Percentiles rank a stretch among this genome's conserved stretches.
These are phyloP conservation scores for Myriosclerotinia duriaeana DNA, from an alignment of 2,329 filamentous ascomycete genomes.

Conservation along the genomic window DNA sequence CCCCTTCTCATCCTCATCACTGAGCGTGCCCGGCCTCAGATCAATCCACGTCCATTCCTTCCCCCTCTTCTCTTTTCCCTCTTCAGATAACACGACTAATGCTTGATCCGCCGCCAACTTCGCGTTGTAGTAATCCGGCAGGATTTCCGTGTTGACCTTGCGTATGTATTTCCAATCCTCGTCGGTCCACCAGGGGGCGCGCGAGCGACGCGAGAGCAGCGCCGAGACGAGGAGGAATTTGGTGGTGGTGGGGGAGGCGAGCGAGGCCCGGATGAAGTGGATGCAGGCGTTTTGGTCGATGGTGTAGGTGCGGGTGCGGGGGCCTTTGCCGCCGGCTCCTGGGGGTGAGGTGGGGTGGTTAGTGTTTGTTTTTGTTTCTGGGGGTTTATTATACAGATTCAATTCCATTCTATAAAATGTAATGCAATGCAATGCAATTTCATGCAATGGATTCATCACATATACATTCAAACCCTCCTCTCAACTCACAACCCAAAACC, in stretches of 20 bases:
- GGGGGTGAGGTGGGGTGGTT: not conserved
- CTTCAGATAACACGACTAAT: constrained; percentile 47
- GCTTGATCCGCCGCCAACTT: constrained; percentile 61
- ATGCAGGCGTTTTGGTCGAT: constrained; percentile 65
- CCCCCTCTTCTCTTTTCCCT: constrained; percentile 42
- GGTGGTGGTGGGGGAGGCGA: too few relatives aligned
- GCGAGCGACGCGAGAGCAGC: constrained; percentile 51
- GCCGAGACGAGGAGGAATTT: constrained; percentile 66
- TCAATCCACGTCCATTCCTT: constrained; percentile 46
- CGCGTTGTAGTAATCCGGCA: constrained; percentile 58
- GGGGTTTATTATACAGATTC: too few relatives aligned
- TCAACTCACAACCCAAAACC: not conserved
- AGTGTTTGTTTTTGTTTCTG: not conserved
- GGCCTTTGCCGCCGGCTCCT: constrained; percentile 62
- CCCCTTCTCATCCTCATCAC: constrained; percentile 49
- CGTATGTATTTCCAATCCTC: constrained; percentile 46
- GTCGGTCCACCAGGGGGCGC: constrained; percentile 57
- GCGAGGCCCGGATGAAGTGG: constrained; percentile 61
- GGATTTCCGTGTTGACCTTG: constrained; percentile 45
- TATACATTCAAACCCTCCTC: not conserved
- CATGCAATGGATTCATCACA: too few relatives aligned
- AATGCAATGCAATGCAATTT: too few relatives aligned
- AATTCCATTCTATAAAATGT: too few relatives aligned
- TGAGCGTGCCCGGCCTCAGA: constrained; percentile 54
- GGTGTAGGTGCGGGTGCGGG: constrained; percentile 54